Evolutionary conservation across 2,329 filamentous ascomycete genomes (phyloP), one percentile per base, ranked within the genome.

Genomic region (Fusarium sp.): DNA sequence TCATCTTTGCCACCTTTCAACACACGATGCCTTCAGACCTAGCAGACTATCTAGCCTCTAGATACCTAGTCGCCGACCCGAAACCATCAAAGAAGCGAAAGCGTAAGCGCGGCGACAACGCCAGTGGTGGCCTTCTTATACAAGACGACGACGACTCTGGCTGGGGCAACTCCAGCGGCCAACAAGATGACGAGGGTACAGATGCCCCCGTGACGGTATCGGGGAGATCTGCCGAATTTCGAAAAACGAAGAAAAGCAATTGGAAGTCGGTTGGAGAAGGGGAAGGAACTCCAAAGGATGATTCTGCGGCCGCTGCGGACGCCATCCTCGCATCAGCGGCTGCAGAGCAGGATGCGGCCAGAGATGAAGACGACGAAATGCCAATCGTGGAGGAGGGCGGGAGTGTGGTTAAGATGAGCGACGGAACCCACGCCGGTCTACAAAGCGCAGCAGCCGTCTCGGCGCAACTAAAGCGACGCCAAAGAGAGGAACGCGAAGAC

Each of bases 41-140:
- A 74, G 92, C 94, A 67, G 91, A 92, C 79, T 99, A 98, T 80
- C 90, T 99, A 38, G 95, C 96, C 40, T 92, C 94, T 72, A 96
- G 95, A 82, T 99, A 99, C 81, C 91, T 99, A 58, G 85, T 88
- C 64, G 85, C 88, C 44, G 87, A 90, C 70, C 82, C 86, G 7
- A 90, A 89, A 71, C 86, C 88, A 6, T 73, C 84, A 57, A 92
- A 92, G 79, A 92, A 92, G 80, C 87, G 89, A 70, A 92, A 92
- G 83, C 87, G 89, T 78, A 92, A 91, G 80, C 82, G 87, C 66
- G 78, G 81, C 60, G 71, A 81, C 59, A 80, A 83, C 40, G 75
- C 77, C 53, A 83, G 85, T 31, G 89, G 89, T 49, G 90, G 90
- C 55, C 87, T 93, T 31, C 85, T 92, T 59, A 92, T 92, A 67